Conservation (phyloP, 1,139 yeast genomes). For the Taphrina flavorubra region DNA sequence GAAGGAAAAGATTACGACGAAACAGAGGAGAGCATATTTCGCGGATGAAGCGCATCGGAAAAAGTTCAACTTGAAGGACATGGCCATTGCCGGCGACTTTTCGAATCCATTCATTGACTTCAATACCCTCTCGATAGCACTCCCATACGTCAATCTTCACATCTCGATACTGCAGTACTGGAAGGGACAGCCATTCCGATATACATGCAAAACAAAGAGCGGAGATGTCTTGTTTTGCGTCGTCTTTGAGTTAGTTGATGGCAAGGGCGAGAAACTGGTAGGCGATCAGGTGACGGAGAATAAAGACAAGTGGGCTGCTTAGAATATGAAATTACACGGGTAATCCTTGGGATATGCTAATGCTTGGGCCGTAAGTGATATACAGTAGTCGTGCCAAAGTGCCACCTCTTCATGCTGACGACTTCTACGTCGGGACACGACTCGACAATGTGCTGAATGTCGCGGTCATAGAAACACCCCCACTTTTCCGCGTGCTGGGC, state of each 20-base stretch:
- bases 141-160: conserved; percentile 58
- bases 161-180: conserved; percentile 54
- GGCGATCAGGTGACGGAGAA: conserved; percentile 10
- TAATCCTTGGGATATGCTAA: background rate
- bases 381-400: conserved; percentile 80
- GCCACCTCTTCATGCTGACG: conserved; percentile 77
- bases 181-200: conserved; percentile 52
- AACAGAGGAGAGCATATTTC: conserved; percentile 52
- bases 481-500: conserved; percentile 83
- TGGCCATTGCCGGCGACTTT: conserved; percentile 56
- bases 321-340: background rate
- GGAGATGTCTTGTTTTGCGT: conserved; percentile 45
- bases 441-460: conserved; percentile 82
- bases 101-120: conserved; percentile 56
- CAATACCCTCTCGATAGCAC: conserved; percentile 53
- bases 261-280: conserved; percentile 48
- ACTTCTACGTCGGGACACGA: conserved; percentile 77
- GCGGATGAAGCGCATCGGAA: conserved; percentile 50
- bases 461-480: conserved; percentile 98
- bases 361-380: conserved; percentile 21
- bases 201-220: conserved; percentile 46
- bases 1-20: conserved; percentile 38
- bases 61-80: conserved; percentile 51
- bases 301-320: conserved; percentile 19
- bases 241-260: conserved; percentile 46